Base-by-base conservation (phyloP, 495 filamentous ascomycete species). In the Massariosphaeria phaeospora region DNA sequence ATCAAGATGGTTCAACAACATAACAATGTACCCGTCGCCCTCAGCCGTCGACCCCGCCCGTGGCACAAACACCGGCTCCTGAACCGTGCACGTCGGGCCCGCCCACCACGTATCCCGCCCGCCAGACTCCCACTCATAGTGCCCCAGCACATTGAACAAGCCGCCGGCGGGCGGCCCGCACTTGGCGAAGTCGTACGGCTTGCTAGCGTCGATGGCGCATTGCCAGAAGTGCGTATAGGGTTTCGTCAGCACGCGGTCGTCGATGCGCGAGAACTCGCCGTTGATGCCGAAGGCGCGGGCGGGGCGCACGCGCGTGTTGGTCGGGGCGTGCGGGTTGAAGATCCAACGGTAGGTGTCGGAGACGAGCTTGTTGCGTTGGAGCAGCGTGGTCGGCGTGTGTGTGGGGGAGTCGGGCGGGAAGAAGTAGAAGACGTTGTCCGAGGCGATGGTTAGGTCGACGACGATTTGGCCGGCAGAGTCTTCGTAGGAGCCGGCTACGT, bases 191-290 rank as follows among this genome's bases (percentile, higher is more conserved):
- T 61, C 62, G 26, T 65, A 65, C 9, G 48, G 46, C 6, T 47
- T 42, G 0, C 25, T 33, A 20, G 52, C 47, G 26, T 65, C 62
- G 48, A 65, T 65, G 11, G 55, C 26, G 20, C 42, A 49, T 36
- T 65, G 62, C 57, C 57, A 83, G 66, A 78, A 78, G 63, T 81
- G 78, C 8, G 67, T 62, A 61, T 83, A 79, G 4, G 65, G 65
- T 49, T 74, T 73, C 15, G 74, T 76, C 2, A 75, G 67, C 34
- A 71, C 74, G 1, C 79, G 73, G 51, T 82, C 80, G 57, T 83
- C 80, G 52, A 83, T 80, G 20, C 79, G 73, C 7, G 75, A 78
- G 70, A 82, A 82, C 62, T 83, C 80, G 18, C 78, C 77, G 45
- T 72, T 76, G 5, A 72, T 73, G 2, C 65, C 61, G 62, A 76